phyloP scores from a whole-genome alignment of 306 rosid genomes.

The Cucurbita moschata region DNA sequence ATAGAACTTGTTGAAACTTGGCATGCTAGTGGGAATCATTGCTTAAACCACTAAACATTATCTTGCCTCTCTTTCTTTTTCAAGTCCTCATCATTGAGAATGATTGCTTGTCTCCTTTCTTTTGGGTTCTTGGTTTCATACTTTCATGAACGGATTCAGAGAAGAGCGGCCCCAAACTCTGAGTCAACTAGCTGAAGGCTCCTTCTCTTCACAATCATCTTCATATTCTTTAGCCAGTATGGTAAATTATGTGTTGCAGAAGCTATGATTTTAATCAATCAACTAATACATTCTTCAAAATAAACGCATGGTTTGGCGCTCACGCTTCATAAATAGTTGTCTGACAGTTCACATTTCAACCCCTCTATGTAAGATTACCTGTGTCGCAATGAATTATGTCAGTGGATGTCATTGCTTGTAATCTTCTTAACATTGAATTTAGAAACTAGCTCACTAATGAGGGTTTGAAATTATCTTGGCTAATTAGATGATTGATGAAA shows the following conservation, averaged over 20 bases:
- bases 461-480: background rate
- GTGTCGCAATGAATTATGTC: background rate
- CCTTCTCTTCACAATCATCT: constrained; percentile 3
- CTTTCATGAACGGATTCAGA: background rate
- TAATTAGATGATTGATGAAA: background rate
- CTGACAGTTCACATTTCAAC: background rate
- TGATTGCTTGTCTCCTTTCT: constrained; percentile 14
- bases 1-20: constrained; percentile 4
- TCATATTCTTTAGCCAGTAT: constrained; percentile 6
- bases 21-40: constrained; percentile 22
- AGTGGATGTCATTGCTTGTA: background rate
- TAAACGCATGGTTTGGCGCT: background rate
- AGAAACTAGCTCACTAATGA: background rate
- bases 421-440: background rate
- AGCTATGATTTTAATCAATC: background rate
- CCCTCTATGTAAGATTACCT: background rate
- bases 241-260: constrained; percentile 8
- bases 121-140: background rate
- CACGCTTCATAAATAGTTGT: background rate
- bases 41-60: constrained; percentile 15
- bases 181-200: constrained; percentile 8
- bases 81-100: constrained; percentile 23
- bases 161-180: constrained; percentile 12
- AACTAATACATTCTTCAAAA: background rate
- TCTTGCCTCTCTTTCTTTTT: constrained; percentile 2